Evolutionary conservation across 2,329 filamentous ascomycete species (phyloP), one percentile per base, ranked within the genome.

Genomic region (Zymoseptoria passerinii): DNA sequence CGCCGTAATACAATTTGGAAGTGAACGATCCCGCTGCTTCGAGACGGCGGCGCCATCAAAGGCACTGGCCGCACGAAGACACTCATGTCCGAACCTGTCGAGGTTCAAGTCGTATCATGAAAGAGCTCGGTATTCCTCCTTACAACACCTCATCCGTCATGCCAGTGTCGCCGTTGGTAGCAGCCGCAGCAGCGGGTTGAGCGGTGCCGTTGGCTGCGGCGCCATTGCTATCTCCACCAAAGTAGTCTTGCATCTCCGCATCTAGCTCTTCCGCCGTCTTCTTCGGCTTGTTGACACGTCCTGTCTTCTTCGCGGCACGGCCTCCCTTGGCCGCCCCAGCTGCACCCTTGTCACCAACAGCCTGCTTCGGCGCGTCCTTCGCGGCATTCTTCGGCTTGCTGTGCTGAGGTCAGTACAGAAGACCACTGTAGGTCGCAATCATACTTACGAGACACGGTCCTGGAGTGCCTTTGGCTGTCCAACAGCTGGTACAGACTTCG

Each of bases 221-320:
- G 60, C 72, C 75, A 49, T 68, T 71, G 55, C 75, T 75, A 10
- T 73, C 74, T 55, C 76, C 76, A 55, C 81, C 84, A 72, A 95
- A 97, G 78, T 99, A 99, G 75, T 97, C 94, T 19, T 85, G 86
- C 94, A 99, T 99, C 75, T 99, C 94, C 4, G 90, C 91, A 73
- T 99, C 94, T 27, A 99, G 85, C 78, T 99, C 92, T 73, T 96
- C 92, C 1, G 88, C 85, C 0, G 91, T 95, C 88, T 97, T 97
- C 76, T 84, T 95, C 80, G 70, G 85, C 77, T 66, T 87, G 81
- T 68, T 87, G 64, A 81, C 78, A 69, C 78, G 87, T 66, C 85
- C 85, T 49, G 76, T 72, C 80, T 82, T 70, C 74, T 81, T 81
- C 52, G 76, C 74, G 51, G 72, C 80, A 78, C 80, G 67, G 74